phyloP scores from a whole-genome alignment of 2,329 filamentous ascomycete genomes.

The Talaromyces sp. region DNA sequence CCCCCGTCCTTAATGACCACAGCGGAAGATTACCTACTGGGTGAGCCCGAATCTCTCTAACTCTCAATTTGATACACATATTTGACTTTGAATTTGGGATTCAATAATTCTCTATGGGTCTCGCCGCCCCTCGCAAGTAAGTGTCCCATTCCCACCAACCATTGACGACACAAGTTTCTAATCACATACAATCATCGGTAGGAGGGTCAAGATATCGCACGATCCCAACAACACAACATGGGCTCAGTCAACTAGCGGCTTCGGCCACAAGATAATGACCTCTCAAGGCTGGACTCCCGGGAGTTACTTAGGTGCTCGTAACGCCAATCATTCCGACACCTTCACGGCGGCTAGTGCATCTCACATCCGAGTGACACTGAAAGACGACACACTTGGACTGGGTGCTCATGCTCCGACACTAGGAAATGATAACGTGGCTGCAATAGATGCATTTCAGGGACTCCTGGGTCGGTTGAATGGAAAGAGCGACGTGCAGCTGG shows the following conservation, averaged over 20 bases:
- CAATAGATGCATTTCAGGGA: slow-evolving; percentile 80
- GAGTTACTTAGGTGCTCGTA: slow-evolving; percentile 71
- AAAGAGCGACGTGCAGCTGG: slow-evolving; percentile 69
- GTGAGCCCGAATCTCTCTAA: not conserved
- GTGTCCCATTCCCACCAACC: slow-evolving; percentile 16
- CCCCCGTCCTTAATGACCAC: too few relatives aligned
- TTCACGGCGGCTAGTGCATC: slow-evolving; percentile 78
- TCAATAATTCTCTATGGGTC: slow-evolving; percentile 55
- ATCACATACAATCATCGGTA: slow-evolving; percentile 26
- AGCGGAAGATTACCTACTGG: not conserved
- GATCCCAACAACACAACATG: slow-evolving; percentile 97
- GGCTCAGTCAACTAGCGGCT: slow-evolving; percentile 75
- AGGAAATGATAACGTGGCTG: slow-evolving; percentile 67
- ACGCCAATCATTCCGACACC: slow-evolving; percentile 69
- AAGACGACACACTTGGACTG: slow-evolving; percentile 87
- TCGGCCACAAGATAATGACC: slow-evolving; percentile 84
- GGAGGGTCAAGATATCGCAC: slow-evolving; percentile 69
- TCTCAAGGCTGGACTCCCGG: slow-evolving; percentile 90
- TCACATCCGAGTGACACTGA: slow-evolving; percentile 78
- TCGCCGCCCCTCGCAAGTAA: slow-evolving; percentile 66
- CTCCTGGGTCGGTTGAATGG: slow-evolving; percentile 87
- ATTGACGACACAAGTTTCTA: not conserved
- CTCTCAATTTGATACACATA: not conserved
- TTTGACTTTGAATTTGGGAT: not conserved
- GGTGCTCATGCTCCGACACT: slow-evolving; percentile 74